Evolutionary conservation across 1,284 basidiomycete species (phyloP), one percentile per base, ranked within the genome.

Genomic region (Sutorius eximius): DNA sequence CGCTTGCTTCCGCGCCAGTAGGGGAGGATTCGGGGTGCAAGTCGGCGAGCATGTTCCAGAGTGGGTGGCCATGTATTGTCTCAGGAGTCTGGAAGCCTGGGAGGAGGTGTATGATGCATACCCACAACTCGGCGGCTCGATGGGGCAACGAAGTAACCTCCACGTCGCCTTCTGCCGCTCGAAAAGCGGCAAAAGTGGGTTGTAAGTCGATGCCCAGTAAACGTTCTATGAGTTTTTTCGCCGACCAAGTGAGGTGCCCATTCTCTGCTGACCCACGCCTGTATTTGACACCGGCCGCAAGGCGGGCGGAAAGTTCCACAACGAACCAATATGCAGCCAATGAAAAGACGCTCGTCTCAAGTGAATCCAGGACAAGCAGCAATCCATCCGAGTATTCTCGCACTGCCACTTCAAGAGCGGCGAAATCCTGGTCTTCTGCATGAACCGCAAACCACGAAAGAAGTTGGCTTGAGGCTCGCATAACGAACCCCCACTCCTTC

Each of bases 91-190:
- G 53, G 30, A 62, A 69, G 48, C 40, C 59, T 22, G 64, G 59
- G 27, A 79, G 60, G 38, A 86, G 61, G 63, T 93, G 86, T 34
- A 93, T 77, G 16, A 93, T 63, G 41, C 82, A 82, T 37, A 95
- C 77, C 95, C 94, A 97, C 11, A 89, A 65, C 60, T 91, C 86
- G 1, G 85, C 79, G 0, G 79, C 73, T 24, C 73, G 73, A 46
- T 71, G 68, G 38, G 70, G 36, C 45, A 72, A 49, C 52, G 60
- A 60, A 45, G 69, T 59, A 50, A 66, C 59, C 40, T 74, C 70
- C 20, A 82, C 66, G 37, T 70, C 64, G 2, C 70, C 69, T 6
- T 73, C 70, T 45, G 74, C 63, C 34, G 71, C 59, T 48, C 71
- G 64, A 45, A 83, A 67, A 7, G 70, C 58, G 7, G 72, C 63